Conservation (phyloP, 1,139 yeast genomes). For the Starmera stellimalicola region DNA sequence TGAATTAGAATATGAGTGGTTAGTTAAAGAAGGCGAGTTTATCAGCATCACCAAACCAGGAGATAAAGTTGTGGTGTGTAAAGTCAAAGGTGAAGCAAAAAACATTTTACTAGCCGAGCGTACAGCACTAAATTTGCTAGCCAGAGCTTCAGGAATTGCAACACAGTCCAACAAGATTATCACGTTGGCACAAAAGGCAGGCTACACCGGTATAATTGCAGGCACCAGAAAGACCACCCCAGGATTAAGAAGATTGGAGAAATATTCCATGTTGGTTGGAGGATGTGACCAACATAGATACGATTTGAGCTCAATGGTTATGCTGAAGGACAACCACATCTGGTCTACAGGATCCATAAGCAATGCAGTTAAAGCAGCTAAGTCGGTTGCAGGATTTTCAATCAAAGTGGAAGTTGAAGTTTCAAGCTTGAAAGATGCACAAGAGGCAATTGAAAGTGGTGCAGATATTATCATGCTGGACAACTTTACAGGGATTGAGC, state of each 20-base stretch:
- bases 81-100: constrained; percentile 71
- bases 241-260: constrained; percentile 78
- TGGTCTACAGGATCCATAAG: constrained; percentile 91
- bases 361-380: constrained; percentile 68
- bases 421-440: constrained; percentile 72
- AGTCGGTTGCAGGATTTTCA: constrained; percentile 79
- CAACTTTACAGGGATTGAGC: constrained; percentile 63
- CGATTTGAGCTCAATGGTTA: constrained; percentile 88
- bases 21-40: constrained; percentile 54
- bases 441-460: constrained; percentile 88
- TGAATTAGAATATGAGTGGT: constrained; percentile 64
- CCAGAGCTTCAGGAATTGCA: constrained; percentile 88
- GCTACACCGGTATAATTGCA: constrained; percentile 78
- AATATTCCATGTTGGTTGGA: constrained; percentile 91
- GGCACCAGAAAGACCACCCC: constrained; percentile 99
- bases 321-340: constrained; percentile 91
- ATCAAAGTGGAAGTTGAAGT: constrained; percentile 91
- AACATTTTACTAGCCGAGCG: constrained; percentile 77
- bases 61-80: constrained; percentile 53
- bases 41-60: constrained; percentile 38
- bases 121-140: constrained; percentile 71
- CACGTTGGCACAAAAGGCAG: constrained; percentile 54
- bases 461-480: constrained; percentile 96
- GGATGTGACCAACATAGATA: constrained; percentile 92
- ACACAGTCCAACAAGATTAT: constrained; percentile 58